Evolutionary conservation across 805 yeast species (phyloP), one percentile per base, ranked within the genome.

Genomic region (Candida nanaspora): DNA sequence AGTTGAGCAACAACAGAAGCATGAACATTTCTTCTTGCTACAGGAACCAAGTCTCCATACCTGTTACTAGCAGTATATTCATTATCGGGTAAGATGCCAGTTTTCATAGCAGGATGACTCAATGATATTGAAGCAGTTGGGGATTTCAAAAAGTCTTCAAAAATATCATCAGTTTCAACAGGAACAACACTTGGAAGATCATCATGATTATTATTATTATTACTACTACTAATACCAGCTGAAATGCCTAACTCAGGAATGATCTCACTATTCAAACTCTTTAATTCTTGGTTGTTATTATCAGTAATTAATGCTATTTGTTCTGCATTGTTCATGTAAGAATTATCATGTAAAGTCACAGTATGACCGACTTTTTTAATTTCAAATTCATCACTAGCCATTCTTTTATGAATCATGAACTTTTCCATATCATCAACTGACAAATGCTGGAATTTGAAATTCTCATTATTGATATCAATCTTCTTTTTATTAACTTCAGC

Each of bases 171-270:
- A n/a, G 47, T n/a, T 35, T 41, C 26, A 29, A 16, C 32, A 31
- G 34, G 21, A 19, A 31, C 34, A 6, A 18, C 34, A 29, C 34
- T 31, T 41, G 42, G 13, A 23, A 33, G 22, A 27, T 35, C 33
- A 36, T 48, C 38, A 41, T 40, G 29, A 30, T 33, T 31, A 36
- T 14, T 25, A 46, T 46, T 20, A 39, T 48, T 37, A 41, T 30
- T 27, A 27, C 15, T 27, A 23, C 41, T 39, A n/a, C 48, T 44
- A 8, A 47, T n/a, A 23, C 57, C 57, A 9, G 53, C 38, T 2
- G 62, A 45, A 34, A 59, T 59, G 29, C 52, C 60, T 26, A 60
- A 50, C 3, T 59, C 62, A 1, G 60, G 56, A 40, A 58, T 31
- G 16, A 18, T n/a, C 13, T 46, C 56, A 32, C 41, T 38, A 25